A percentile compares a stretch with the other conserved stretches of the same genome.
Evolutionary conservation across 805 yeast species (phyloP).

Genomic region (Hanseniaspora clermontiae): DNA sequence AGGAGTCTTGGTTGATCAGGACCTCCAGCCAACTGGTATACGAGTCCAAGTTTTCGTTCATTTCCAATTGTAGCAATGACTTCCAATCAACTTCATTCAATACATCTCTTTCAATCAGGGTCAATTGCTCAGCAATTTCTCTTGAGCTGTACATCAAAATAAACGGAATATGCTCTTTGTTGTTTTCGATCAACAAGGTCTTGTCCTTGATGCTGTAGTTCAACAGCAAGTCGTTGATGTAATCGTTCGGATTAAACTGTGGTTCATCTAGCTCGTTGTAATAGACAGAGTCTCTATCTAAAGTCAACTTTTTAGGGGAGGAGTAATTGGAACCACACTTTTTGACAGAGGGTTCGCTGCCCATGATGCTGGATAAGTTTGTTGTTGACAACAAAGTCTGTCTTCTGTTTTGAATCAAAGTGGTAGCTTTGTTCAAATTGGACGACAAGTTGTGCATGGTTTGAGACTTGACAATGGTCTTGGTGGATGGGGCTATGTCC

Average conservation of each 20-base stretch:
- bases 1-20: conserved; percentile 42
- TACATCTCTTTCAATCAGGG: conserved; percentile 75
- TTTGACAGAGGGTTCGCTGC: conserved; percentile 18
- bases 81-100: conserved; percentile 83
- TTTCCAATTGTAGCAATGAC: conserved; percentile 62
- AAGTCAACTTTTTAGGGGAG: background rate
- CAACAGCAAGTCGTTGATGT: conserved; percentile 21
- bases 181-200: conserved; percentile 21
- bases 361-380: conserved; percentile 18
- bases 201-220: conserved; percentile 23
- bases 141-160: conserved; percentile 58
- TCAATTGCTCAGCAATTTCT: conserved; percentile 65
- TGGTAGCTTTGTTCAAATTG: background rate
- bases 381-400: conserved; percentile 17
- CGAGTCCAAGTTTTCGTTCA: conserved; percentile 56
- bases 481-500: background rate
- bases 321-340: conserved; percentile 13
- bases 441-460: background rate
- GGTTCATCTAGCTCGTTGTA: conserved; percentile 25
- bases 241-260: conserved; percentile 26
- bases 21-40: conserved; percentile 76
- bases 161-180: conserved; percentile 64
- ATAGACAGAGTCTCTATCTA: conserved; percentile 18
- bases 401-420: conserved; percentile 14
- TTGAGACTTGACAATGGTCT: conserved; percentile 8